Evolutionary conservation across 257 asterid species (phyloP).

Genomic region (Ilex asprella): DNA sequence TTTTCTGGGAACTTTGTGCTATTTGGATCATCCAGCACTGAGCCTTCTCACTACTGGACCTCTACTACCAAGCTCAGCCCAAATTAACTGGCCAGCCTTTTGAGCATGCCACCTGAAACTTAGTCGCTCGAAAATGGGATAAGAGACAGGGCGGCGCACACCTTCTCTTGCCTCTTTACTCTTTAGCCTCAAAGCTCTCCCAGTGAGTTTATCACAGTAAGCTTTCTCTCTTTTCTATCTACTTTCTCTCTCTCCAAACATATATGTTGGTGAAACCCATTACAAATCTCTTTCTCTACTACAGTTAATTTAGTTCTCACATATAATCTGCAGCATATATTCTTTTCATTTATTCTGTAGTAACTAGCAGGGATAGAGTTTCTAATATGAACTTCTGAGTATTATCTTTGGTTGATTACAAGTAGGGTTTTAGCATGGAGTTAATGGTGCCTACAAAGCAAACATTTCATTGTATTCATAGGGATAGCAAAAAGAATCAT

Average conservation of each 20-base stretch:
- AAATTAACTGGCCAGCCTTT: too few relatives aligned
- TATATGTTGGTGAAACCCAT: too few relatives aligned
- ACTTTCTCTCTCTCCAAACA: background rate
- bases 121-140: constrained; percentile 6
- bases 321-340: too few relatives aligned
- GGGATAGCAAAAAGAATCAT: constrained; percentile 13
- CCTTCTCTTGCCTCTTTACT: background rate
- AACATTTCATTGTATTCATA: constrained; percentile 21
- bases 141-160: constrained; percentile 4
- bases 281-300: background rate
- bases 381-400: background rate
- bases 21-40: too few relatives aligned
- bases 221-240: background rate
- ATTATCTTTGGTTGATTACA: background rate
- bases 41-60: too few relatives aligned
- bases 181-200: background rate
- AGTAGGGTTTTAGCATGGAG: constrained; percentile 34
- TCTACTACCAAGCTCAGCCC: too few relatives aligned
- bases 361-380: background rate
- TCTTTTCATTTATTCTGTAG: too few relatives aligned
- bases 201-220: constrained; percentile 5
- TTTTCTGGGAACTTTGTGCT: too few relatives aligned
- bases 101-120: too few relatives aligned
- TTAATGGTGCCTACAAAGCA: constrained; percentile 43
- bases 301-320: too few relatives aligned